phyloP scores from a whole-genome alignment of 768 basidiomycete species.

The Suillus plorans region DNA sequence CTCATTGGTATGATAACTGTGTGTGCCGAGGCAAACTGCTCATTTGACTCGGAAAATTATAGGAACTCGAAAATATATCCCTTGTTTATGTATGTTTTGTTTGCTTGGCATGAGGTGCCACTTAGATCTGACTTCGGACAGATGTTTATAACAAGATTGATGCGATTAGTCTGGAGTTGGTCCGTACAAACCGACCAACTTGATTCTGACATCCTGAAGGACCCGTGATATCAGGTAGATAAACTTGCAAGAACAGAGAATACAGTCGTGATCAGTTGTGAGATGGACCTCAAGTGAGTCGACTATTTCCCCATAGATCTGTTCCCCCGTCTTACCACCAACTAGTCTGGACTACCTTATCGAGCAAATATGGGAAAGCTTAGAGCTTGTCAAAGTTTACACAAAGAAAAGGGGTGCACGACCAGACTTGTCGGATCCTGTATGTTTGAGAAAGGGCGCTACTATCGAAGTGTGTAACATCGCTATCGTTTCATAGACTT shows the following conservation, averaged over 20 bases:
- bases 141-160: constrained; percentile 98
- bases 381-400: constrained; percentile 87
- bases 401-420: constrained; percentile 97
- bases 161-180: constrained; percentile 75
- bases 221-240: constrained; percentile 46
- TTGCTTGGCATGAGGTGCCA: background rate
- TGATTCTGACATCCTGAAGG: background rate
- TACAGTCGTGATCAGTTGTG: constrained; percentile 95
- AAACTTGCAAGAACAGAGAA: constrained; percentile 79
- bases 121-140: constrained; percentile 28
- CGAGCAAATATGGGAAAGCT: constrained; percentile 76
- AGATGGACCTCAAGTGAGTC: constrained; percentile 84
- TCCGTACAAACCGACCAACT: constrained; percentile 6
- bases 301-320: background rate
- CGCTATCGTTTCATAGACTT: background rate
- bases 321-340: constrained; percentile 9
- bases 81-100: constrained; percentile 73
- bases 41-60: background rate
- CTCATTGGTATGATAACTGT: constrained; percentile 63
- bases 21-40: background rate
- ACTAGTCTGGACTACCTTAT: constrained; percentile 69
- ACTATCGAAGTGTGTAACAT: constrained; percentile 72
- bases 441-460: constrained; percentile 87
- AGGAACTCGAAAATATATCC: constrained; percentile 94
- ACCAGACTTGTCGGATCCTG: constrained; percentile 89